These are phyloP conservation scores for Raffaelea deltoideospora DNA, from an alignment of 2,329 filamentous ascomycete genomes.

Conservation along the genomic window DNA sequence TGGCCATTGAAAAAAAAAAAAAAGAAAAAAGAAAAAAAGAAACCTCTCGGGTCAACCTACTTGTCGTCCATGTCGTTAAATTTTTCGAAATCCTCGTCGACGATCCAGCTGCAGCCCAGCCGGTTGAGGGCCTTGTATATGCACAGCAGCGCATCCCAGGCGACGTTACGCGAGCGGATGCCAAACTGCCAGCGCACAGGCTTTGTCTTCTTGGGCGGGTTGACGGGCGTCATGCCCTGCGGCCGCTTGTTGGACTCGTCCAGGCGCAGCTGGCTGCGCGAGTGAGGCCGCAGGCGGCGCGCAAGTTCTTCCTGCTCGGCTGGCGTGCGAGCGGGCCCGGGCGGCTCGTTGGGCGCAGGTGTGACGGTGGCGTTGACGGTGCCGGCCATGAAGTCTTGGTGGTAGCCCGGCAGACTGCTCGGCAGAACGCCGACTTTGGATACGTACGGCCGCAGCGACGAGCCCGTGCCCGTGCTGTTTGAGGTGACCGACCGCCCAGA, in stretches of 20 bases:
- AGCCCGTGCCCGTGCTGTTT: constrained; percentile 28
- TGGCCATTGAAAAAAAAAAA: background rate
- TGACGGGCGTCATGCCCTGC: constrained; percentile 46
- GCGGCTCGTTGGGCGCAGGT: constrained; percentile 31
- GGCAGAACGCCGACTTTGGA: constrained; percentile 87
- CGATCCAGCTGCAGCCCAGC: constrained; percentile 78
- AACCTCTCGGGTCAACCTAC: too few relatives aligned
- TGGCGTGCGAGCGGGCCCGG: constrained; percentile 36
- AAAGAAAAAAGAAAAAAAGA: background rate
- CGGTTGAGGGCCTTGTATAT: constrained; percentile 86
- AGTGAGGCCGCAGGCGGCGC: constrained; percentile 72
- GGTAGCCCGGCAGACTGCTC: constrained; percentile 78
- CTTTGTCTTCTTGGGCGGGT: constrained; percentile 54
- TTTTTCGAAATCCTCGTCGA: constrained; percentile 43
- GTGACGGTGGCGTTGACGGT: constrained; percentile 30
- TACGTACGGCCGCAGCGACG: constrained; percentile 41
- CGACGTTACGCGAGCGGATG: constrained; percentile 84
- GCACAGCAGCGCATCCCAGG: constrained; percentile 84
- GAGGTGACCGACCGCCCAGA: constrained; percentile 39
- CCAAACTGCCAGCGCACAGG: constrained; percentile 96
- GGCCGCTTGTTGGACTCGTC: constrained; percentile 48
- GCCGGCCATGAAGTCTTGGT: constrained; percentile 69
- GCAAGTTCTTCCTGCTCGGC: constrained; percentile 72
- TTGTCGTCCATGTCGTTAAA: constrained; percentile 24
- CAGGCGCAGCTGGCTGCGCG: constrained; percentile 52